Evolutionary conservation across 1,284 basidiomycete genomes (phyloP), one percentile per base, ranked within the genome.

Genomic region (Pseudozyma tsukubaensis): DNA sequence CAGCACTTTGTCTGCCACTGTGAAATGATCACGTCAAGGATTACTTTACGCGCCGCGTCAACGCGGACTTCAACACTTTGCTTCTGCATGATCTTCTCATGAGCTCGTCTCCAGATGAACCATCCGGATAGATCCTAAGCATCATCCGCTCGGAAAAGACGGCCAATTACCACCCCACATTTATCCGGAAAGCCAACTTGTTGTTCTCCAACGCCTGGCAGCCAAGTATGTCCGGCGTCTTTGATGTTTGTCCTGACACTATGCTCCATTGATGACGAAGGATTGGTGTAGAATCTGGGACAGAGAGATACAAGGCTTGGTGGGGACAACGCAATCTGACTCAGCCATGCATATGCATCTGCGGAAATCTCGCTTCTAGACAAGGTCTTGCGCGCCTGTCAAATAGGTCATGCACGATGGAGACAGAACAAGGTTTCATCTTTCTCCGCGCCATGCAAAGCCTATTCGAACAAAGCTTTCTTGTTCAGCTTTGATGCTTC

Each of bases 381-480:
- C 37, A 35, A 16, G 18, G 44, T 19, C n/a, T 39, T 18, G 48
- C 12, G 34, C 29, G 50, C 29, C 35, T 50, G 49, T 37, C 49
- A 35, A 18, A 49, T 32, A 50, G 60, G 35, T 35, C 45, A 29
- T 29, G 24, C 24, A 29, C 24, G 24, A 29, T 29, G 24, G 24
- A 29, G 24, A 29, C 24, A 29, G 24, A 29, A 29, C 24, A 29
- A 29, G 24, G 24, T 29, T 24, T 36, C 36, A 19, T 36, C 18
- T 39, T 40, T 19, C n/a, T 14, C 4, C 11, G 48, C 16, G 16
- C 39, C 52, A 34, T 42, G 9, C 39, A 56, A 62, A 62, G 52
- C 53, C 52, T 55, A 56, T 35, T 40, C 21, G 48, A n/a, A 40
- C 40, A 62, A 62, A 55, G 59, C 59, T 55, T 62, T 55, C 48